Base-by-base conservation (phyloP, 2,329 filamentous ascomycete genomes). In the Trichophyton rubrum region DNA sequence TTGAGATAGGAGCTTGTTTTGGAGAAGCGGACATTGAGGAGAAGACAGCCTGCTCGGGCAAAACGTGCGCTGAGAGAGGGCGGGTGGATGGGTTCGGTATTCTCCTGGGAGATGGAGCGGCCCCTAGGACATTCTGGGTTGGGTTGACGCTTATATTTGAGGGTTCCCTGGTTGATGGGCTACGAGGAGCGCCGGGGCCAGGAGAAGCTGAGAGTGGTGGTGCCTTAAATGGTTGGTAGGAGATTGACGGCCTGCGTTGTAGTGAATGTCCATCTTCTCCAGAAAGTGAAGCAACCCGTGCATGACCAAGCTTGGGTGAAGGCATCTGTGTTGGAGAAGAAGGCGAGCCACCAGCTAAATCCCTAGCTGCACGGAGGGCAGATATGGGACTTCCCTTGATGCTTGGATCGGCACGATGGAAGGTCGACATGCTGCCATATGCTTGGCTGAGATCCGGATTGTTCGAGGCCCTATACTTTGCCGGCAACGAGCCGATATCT, bases 151-250 rank as follows among this genome's bases (percentile, higher is more conserved):
- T 49, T 15, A 47, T 59, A 38, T n/a, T 45, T 15, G 27, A 17
- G 2, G 33, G 33, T 3, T 35, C 40, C 38, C 40, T 22, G 20
- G 15, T 59, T 49, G 57, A 59, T 35, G 57, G 24, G 45, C 80
- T 74, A 45, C 78, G 75, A 3, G 77, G 74, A n/a, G 80, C 78
- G 17, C 41, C 17, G 13, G 20, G 40, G 3, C 13, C 40, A 17
- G 91, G 92, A 3, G 91, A 96, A 3, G 88, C 90, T 1, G 91
- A 95, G n/a, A 97, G 78, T 1, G 92, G 95, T 9, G 92, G 92
- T 13, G 91, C 89, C 74, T 99, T 99, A 78, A 99, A 99, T 0
- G 92, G 91, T 67, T 95, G 89, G 68, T 96, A 96, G 0, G 89
- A 95, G 22, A 96, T 83, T 0, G 90, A 96, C 5, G 88, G 86